Evolutionary conservation across 495 filamentous ascomycete species (phyloP), one percentile per base, ranked within the genome.

Genomic region (Daldinia caldariorum): DNA sequence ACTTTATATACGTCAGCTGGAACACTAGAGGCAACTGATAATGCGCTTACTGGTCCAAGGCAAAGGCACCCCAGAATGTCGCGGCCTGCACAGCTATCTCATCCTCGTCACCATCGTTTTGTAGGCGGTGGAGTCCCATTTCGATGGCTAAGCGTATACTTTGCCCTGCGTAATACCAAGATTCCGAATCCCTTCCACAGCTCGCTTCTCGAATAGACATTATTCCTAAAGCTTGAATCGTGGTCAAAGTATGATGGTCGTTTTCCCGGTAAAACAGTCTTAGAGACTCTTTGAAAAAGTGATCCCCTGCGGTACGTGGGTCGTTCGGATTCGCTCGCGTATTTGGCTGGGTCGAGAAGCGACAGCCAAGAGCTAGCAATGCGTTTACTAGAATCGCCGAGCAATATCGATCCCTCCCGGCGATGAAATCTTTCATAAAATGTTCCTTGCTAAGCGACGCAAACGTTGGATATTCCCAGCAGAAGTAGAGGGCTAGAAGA

Each of bases 381-480:
- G 90, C 90, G 67, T 93, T 94, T 26, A 94, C 88, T 2, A 96
- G 79, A 7, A 94, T 83, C 5, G 90, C 78, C 6, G 89, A 93
- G 77, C 88, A 94, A 73, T 90, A 91, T 43, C 88, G 83, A 51
- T 80, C 69, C 53, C 84, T 74, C 13, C 87, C 84, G 14, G 73
- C 76, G 6, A 73, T 69, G 70, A 91, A 88, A 73, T 93, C 91
- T 29, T 84, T 79, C 60, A 91, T 77, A 72, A 96, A 94, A 58
- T 91, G 85, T 53, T 89, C 87, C 57, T 92, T 89, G 61, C 88
- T 89, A 41, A 96, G 84, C 3, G 91, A 83, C 7, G 89, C 86
- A 72, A 91, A 89, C 59, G 88, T 90, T 2, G 91, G 90, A 68
- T 94, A 91, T 71, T 91, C 89, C 92, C 92, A 95, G 72, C 86